Evolutionary conservation across 23 red algal species (phyloP).

Genomic region (Porphyridium purpureum): DNA sequence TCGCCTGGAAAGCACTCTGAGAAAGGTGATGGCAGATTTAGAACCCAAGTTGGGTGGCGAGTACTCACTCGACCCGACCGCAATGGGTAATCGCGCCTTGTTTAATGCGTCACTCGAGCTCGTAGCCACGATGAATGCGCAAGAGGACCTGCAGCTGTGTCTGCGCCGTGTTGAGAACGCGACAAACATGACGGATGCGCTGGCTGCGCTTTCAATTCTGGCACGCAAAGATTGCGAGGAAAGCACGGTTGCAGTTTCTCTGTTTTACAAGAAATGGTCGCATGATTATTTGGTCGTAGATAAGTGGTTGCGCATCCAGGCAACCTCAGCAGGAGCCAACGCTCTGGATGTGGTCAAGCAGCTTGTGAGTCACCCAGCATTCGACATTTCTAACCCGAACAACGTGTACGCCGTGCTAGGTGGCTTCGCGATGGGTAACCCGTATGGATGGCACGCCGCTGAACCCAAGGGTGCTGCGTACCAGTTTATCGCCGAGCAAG

Average conservation of each 20-base stretch:
- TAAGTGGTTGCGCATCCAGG: conserved; percentile 86
- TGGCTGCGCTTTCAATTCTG: conserved; percentile 46
- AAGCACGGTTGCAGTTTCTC: conserved; percentile 38
- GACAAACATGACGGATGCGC: conserved; percentile 76
- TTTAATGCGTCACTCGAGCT: conserved; percentile 37
- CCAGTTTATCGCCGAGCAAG: conserved; percentile 66
- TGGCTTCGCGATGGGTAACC: conserved; percentile 52
- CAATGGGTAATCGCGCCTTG: conserved; percentile 57
- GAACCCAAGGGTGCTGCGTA: conserved; percentile 35
- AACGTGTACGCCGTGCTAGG: conserved; percentile 83
- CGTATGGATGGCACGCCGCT: conserved; percentile 41
- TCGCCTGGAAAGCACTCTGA: conserved; percentile 12
- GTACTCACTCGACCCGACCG: conserved; percentile 46
- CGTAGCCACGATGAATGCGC: conserved; percentile 26
- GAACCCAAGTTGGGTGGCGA: no score
- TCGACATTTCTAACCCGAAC: conserved; percentile 66
- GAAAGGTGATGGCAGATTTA: no score
- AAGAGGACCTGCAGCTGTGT: conserved; percentile 12
- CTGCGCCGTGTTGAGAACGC: conserved; percentile 36
- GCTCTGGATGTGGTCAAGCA: conserved; percentile 47
- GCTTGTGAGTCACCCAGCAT: conserved; percentile 51
- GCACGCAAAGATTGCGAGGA: conserved; percentile 17
- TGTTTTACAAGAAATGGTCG: conserved; percentile 92
- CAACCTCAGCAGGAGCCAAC: conserved; percentile 38
- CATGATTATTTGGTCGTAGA: conserved; percentile 47